Evolutionary conservation across 2,329 filamentous ascomycete genomes (phyloP), one percentile per base, ranked within the genome.

Genomic region (Claviceps digitariae): DNA sequence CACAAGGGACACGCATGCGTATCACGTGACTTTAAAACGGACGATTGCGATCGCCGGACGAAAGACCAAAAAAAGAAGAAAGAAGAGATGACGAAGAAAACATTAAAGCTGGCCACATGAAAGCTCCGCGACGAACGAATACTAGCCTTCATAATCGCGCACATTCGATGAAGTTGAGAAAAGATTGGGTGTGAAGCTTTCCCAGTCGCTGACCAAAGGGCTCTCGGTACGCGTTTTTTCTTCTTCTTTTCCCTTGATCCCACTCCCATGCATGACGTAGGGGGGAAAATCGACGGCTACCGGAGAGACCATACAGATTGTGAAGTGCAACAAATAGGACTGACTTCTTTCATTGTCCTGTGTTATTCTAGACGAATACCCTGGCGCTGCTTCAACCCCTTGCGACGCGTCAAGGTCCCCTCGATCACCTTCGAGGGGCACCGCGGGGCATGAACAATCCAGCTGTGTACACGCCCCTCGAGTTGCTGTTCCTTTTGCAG

Each of bases 401-500:
- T 63, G 69, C 74, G 67, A 72, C 69, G 72, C 73, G 72, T 67
- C 69, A 75, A 70, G 71, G 68, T 71, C 71, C 72, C 75, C 74
- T 77, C 74, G 74, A 76, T 70, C 68, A 69, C 69, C 72, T 72
- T 72, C 75, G 75, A 77, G 74, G 75, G 65, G 72, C 69, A 70
- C 69, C 68, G 66, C 66, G 73, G 73, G 75, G 73, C 68, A 79
- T 79, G 76, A 77, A 73, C 73, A 69, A 69, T 63, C 67, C 70
- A 69, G 76, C 81, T 65, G 74, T 77, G 63, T 90, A 93, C 71
- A 91, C 88, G 65, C 81, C 84, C 61, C 86, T 94, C 74, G 90
- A 95, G 77, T 86, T 84, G 64, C 78, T 94, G 57, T 79, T 93
- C 60, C 78, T 95, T 63, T 91, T 93, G 72, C 87, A 91, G 70